phyloP scores from a whole-genome alignment of 2,329 filamentous ascomycete species.

The Epichloe gansuensis region DNA sequence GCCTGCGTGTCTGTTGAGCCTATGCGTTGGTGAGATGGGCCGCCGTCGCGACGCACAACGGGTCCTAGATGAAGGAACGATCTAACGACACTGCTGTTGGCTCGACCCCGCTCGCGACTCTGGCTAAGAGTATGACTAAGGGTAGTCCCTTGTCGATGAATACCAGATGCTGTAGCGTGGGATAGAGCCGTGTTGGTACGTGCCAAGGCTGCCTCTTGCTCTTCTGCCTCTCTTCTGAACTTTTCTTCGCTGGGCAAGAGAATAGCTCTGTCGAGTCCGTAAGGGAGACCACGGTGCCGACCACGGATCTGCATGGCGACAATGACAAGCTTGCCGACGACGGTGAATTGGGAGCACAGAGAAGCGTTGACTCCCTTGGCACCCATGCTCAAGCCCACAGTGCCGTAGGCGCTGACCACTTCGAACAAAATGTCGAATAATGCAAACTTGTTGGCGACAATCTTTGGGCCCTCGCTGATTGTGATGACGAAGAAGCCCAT shows the following conservation, averaged over 20 bases:
- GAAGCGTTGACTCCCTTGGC: slow-evolving; percentile 65
- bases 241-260: slow-evolving; percentile 44
- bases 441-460: slow-evolving; percentile 51
- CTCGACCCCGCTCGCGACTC: slow-evolving; percentile 24
- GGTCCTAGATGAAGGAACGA: slow-evolving; percentile 38
- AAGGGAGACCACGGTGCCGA: slow-evolving; percentile 54
- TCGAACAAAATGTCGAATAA: slow-evolving; percentile 69
- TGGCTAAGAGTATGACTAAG: slow-evolving; percentile 23
- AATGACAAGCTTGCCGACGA: slow-evolving; percentile 57
- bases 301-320: slow-evolving; percentile 59
- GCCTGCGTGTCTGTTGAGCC: slow-evolving; percentile 15
- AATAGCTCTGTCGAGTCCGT: slow-evolving; percentile 50
- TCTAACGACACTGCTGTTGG: slow-evolving; percentile 30
- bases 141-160: slow-evolving; percentile 17
- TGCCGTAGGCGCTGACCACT: slow-evolving; percentile 83
- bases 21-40: slow-evolving; percentile 12
- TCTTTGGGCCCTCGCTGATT: slow-evolving; percentile 66
- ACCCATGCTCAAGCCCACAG: slow-evolving; percentile 80
- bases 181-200: slow-evolving; percentile 25
- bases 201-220: slow-evolving; percentile 27
- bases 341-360: slow-evolving; percentile 69
- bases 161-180: slow-evolving; percentile 17
- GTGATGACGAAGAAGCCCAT: slow-evolving; percentile 84
- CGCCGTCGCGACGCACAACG: slow-evolving; percentile 18
- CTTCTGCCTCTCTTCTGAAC: slow-evolving; percentile 39